Evolutionary conservation across 176 grass and related monocot genomes (phyloP).

Genomic region (Saccharum officinarum): DNA sequence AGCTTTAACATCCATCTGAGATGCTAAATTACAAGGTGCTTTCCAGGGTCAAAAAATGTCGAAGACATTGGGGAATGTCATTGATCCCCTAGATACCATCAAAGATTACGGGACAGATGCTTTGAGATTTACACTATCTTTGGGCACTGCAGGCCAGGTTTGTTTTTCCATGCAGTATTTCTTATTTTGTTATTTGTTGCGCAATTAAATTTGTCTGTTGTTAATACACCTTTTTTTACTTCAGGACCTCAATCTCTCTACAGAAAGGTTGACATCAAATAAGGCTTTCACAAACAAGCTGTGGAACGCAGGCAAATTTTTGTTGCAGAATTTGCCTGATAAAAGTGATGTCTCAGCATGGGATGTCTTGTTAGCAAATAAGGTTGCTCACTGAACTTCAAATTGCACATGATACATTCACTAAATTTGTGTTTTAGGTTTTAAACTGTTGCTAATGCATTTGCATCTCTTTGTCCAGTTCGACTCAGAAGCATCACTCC

Average conservation of each 20-base stretch:
- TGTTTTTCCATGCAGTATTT: slow-evolving; percentile 21
- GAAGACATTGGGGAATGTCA: slow-evolving; percentile 93
- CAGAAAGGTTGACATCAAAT: slow-evolving; percentile 90
- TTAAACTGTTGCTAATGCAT: slow-evolving; percentile 42
- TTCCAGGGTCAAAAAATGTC: slow-evolving; percentile 97
- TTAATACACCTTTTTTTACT: slow-evolving; percentile 32
- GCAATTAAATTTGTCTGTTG: slow-evolving; percentile 20
- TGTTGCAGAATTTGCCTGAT: slow-evolving; percentile 94
- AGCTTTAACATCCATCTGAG: slow-evolving; percentile 1
- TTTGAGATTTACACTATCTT: slow-evolving; percentile 89
- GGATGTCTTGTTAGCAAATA: slow-evolving; percentile 74
- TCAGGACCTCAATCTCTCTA: slow-evolving; percentile 98
- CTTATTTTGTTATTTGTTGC: neutral
- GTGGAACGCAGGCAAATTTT: slow-evolving; percentile 98
- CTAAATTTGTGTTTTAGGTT: slow-evolving; percentile 22
- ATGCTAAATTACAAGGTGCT: slow-evolving; percentile 26
- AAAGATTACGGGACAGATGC: slow-evolving; percentile 98
- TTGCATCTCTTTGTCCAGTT: slow-evolving; percentile 55
- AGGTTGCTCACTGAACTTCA: slow-evolving; percentile 46
- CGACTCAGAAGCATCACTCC: slow-evolving; percentile 69
- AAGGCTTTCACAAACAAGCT: slow-evolving; percentile 99
- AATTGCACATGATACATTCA: slow-evolving; percentile 30
- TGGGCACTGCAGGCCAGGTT: slow-evolving; percentile 98
- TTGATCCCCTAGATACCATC: slow-evolving; percentile 94
- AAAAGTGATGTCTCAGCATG: slow-evolving; percentile 77